A percentile compares a stretch with the other conserved stretches of the same genome.
Evolutionary conservation across 2,329 filamentous ascomycete genomes (phyloP).

Genomic region (Talaromyces sp.): DNA sequence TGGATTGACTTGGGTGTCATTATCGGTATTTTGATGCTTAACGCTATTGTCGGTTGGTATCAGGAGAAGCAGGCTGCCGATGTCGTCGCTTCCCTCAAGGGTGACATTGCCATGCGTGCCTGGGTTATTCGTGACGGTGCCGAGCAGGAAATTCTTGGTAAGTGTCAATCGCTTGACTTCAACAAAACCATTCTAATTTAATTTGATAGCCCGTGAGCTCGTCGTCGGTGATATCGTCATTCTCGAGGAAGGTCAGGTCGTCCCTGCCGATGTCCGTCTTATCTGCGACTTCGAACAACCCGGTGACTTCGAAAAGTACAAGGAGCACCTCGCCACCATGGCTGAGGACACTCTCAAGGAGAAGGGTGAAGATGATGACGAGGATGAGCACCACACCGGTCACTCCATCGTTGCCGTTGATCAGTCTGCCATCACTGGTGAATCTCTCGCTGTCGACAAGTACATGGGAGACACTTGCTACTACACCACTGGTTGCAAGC

Average conservation of each 20-base stretch:
- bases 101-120: conserved; percentile 70
- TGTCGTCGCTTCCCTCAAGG: conserved; percentile 67
- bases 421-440: conserved; percentile 72
- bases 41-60: conserved; percentile 71
- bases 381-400: conserved; percentile 58
- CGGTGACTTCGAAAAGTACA: conserved; percentile 61
- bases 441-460: conserved; percentile 59
- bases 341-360: conserved; percentile 55
- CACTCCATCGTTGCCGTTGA: conserved; percentile 63
- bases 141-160: conserved; percentile 60
- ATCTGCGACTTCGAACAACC: conserved; percentile 66
- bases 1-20: conserved; percentile 73
- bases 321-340: conserved; percentile 56
- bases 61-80: conserved; percentile 73
- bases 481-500: conserved; percentile 74
- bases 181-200: neutral
- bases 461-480: conserved; percentile 67
- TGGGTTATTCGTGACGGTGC: conserved; percentile 61
- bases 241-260: conserved; percentile 65
- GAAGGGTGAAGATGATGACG: conserved; percentile 49
- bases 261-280: conserved; percentile 63
- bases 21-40: conserved; percentile 66
- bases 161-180: neutral
- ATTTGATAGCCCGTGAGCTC: conserved; percentile 52
- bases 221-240: conserved; percentile 69